phyloP scores from a whole-genome alignment of 768 basidiomycete genomes.

The Tulasnella sp. region DNA sequence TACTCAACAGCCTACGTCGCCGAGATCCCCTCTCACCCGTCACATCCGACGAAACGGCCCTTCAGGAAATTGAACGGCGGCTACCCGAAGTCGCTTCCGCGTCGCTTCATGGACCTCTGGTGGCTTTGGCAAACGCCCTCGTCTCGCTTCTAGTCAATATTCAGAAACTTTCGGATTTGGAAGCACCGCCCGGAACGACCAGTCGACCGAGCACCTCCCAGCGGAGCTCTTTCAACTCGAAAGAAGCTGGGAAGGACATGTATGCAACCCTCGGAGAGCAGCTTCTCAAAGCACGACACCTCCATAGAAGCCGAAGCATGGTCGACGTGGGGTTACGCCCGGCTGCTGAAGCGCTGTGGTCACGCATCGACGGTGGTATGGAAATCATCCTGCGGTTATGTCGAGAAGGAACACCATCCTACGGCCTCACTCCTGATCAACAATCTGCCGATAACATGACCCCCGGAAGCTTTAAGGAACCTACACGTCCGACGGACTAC shows the following conservation, averaged over 20 bases:
- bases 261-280: slow-evolving; percentile 56
- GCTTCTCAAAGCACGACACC: slow-evolving; percentile 49
- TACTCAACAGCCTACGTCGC: slow-evolving; percentile 50
- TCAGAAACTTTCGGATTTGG: slow-evolving; percentile 40
- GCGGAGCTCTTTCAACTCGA: neutral
- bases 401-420: slow-evolving; percentile 28
- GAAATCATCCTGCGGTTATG: slow-evolving; percentile 58
- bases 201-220: slow-evolving; percentile 10
- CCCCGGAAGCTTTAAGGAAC: slow-evolving; percentile 26
- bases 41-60: slow-evolving; percentile 30
- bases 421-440: slow-evolving; percentile 16
- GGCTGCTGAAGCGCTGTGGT: slow-evolving; percentile 52
- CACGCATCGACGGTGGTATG: slow-evolving; percentile 58
- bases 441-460: slow-evolving; percentile 18
- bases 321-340: slow-evolving; percentile 32
- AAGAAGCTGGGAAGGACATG: slow-evolving; percentile 26
- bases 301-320: slow-evolving; percentile 31
- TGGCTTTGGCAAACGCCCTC: slow-evolving; percentile 53
- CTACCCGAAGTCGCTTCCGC: slow-evolving; percentile 29
- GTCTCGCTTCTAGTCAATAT: slow-evolving; percentile 59
- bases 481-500: slow-evolving; percentile 19
- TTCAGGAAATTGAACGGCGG: neutral
- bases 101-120: slow-evolving; percentile 33
- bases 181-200: slow-evolving; percentile 20
- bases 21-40: slow-evolving; percentile 23